phyloP scores from a whole-genome alignment of 2,329 filamentous ascomycete species.

The Tolypocladium capitatum region DNA sequence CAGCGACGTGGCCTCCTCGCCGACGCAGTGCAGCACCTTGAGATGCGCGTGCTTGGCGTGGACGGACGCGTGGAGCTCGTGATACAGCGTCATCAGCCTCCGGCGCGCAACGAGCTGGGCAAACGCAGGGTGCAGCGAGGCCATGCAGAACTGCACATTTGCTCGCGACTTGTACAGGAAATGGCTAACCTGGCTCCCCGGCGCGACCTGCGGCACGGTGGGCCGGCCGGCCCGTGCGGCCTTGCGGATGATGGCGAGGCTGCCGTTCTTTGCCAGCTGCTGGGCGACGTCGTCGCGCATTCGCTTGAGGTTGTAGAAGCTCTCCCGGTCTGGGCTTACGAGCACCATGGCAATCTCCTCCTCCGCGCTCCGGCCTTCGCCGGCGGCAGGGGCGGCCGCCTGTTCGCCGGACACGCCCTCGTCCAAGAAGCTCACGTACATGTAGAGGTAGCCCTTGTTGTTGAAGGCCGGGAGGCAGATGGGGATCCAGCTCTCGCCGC shows the following conservation, averaged over 20 bases:
- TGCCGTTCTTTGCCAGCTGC: slow-evolving; percentile 64
- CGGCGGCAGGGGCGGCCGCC: slow-evolving; percentile 32
- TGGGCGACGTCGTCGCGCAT: slow-evolving; percentile 50
- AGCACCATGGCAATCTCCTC: slow-evolving; percentile 84
- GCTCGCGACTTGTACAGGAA: slow-evolving; percentile 91
- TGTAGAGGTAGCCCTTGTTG: slow-evolving; percentile 90
- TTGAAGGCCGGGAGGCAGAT: slow-evolving; percentile 95
- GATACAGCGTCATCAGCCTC: slow-evolving; percentile 72
- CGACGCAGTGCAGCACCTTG: slow-evolving; percentile 72
- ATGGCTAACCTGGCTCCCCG: slow-evolving; percentile 70
- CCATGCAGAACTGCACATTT: slow-evolving; percentile 95
- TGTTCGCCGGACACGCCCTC: slow-evolving; percentile 37
- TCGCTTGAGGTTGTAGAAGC: slow-evolving; percentile 77
- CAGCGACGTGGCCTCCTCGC: slow-evolving; percentile 62
- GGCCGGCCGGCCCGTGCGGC: slow-evolving; percentile 63
- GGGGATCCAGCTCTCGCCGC: slow-evolving; percentile 93
- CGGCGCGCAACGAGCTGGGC: slow-evolving; percentile 42
- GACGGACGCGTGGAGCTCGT: slow-evolving; percentile 70
- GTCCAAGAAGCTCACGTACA: slow-evolving; percentile 98
- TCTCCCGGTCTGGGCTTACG: slow-evolving; percentile 85
- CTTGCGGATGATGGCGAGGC: slow-evolving; percentile 58
- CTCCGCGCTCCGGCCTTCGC: slow-evolving; percentile 48
- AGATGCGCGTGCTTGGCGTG: slow-evolving; percentile 74
- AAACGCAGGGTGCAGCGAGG: slow-evolving; percentile 62
- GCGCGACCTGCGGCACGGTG: slow-evolving; percentile 59